These are phyloP conservation scores for Mollisiaceae sp. DNA, from an alignment of 2,329 filamentous ascomycete genomes.

Conservation along the genomic window DNA sequence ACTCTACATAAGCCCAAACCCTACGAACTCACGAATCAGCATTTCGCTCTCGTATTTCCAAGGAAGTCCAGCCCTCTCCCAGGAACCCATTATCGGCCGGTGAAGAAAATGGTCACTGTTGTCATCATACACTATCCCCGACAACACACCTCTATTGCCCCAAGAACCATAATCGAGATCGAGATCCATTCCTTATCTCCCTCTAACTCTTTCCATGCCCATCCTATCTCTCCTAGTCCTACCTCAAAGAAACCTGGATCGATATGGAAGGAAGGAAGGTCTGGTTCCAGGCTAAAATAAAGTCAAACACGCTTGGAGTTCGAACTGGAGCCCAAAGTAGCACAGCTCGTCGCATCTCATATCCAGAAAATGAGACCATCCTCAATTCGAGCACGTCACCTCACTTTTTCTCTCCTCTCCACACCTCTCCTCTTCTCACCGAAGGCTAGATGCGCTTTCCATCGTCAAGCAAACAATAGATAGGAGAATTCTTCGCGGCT, in stretches of 20 bases:
- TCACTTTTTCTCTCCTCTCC: no score
- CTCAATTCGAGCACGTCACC: no score
- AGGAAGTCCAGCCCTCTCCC: background rate
- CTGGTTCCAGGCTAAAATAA: background rate
- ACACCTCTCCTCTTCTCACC: no score
- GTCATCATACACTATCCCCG: background rate
- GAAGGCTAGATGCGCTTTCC: background rate
- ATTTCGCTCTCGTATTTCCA: background rate
- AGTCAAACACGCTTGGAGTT: background rate
- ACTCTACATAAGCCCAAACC: background rate
- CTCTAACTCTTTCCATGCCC: background rate
- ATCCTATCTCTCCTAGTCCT: constrained; percentile 2
- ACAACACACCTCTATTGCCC: no score
- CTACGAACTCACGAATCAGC: background rate
- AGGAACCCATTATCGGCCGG: background rate
- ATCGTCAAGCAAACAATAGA: background rate
- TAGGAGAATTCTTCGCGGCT: background rate
- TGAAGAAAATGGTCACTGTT: background rate
- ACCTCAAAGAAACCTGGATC: background rate
- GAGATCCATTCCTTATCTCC: constrained; percentile 6
- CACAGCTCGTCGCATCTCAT: no score
- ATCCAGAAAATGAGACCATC: no score
- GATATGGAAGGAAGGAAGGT: background rate
- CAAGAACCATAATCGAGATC: background rate
- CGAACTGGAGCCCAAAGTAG: background rate